phyloP scores from a whole-genome alignment of 805 yeast genomes.

The Saccharomycopsis olivae region DNA sequence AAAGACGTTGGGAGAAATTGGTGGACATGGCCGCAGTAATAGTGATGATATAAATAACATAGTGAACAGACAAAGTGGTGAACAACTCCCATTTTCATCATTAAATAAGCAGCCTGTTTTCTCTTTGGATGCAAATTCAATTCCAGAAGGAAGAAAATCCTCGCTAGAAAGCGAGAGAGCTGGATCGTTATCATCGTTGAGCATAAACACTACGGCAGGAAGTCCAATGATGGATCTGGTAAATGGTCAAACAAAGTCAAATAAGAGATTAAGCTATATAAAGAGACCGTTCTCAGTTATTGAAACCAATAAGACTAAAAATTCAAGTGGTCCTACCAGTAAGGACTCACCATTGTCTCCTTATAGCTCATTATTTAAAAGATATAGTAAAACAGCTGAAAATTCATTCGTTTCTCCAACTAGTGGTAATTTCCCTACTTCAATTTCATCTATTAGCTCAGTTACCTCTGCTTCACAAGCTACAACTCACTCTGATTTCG shows the following conservation, averaged over 20 bases:
- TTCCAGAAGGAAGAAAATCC: no score
- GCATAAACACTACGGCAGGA: neutral
- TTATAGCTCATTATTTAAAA: slow-evolving; percentile 12
- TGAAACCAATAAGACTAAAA: slow-evolving; percentile 6
- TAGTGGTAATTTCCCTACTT: neutral
- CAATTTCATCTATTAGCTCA: neutral
- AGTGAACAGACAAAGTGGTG: neutral
- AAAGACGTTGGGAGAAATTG: neutral
- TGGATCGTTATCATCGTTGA: neutral
- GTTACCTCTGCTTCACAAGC: neutral
- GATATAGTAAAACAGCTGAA: slow-evolving; percentile 4
- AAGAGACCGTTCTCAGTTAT: slow-evolving; percentile 15
- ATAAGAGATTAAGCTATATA: slow-evolving; percentile 16
- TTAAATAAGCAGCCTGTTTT: neutral
- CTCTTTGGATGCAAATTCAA: neutral
- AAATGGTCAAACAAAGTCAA: neutral
- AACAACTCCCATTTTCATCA: neutral
- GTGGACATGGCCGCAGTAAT: slow-evolving; percentile 15
- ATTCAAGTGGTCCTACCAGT: neutral
- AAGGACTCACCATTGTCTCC: slow-evolving; percentile 16
- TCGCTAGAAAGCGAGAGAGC: no score
- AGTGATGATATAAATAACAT: slow-evolving; percentile 14
- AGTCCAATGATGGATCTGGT: neutral
- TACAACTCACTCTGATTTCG: neutral
- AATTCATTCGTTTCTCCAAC: slow-evolving; percentile 5